Conservation (phyloP, 768 basidiomycete genomes). For the Butyriboletus loyo region DNA sequence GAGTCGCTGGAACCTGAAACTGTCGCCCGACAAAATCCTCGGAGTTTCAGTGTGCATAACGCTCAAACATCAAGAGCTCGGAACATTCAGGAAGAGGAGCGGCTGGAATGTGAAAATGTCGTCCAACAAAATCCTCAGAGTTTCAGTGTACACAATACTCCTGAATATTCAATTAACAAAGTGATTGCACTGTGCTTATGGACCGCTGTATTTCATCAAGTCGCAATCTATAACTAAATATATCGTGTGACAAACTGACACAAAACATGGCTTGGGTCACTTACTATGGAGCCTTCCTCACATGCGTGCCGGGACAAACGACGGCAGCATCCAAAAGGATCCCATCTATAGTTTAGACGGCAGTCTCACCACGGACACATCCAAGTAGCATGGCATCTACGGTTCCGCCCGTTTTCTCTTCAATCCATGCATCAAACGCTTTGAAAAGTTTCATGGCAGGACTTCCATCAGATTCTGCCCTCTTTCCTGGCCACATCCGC, state of each 20-base stretch:
- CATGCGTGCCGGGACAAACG: too few relatives aligned
- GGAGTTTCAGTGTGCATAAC: too few relatives aligned
- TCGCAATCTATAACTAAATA: not conserved
- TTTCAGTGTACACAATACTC: not conserved
- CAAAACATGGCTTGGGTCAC: not conserved
- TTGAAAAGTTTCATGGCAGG: constrained; percentile 73
- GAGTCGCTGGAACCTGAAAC: too few relatives aligned
- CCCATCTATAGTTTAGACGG: constrained; percentile 31
- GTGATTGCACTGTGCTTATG: not conserved
- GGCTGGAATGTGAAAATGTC: too few relatives aligned
- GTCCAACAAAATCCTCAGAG: not conserved
- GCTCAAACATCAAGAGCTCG: too few relatives aligned
- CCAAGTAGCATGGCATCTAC: constrained; percentile 70
- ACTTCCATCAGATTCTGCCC: constrained; percentile 44
- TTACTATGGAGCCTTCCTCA: too few relatives aligned
- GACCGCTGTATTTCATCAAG: not conserved
- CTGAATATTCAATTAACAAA: too few relatives aligned
- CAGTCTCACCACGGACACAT: constrained; percentile 60
- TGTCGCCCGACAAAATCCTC: too few relatives aligned
- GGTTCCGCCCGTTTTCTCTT: constrained; percentile 54
- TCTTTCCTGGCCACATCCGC: constrained; percentile 80
- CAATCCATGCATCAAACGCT: constrained; percentile 72
- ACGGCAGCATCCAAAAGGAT: not conserved
- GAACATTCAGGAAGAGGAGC: too few relatives aligned
- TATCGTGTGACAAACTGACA: not conserved